Conservation (phyloP, 192 early-diverging fungal genomes). For the Allomyces macrogynus region DNA sequence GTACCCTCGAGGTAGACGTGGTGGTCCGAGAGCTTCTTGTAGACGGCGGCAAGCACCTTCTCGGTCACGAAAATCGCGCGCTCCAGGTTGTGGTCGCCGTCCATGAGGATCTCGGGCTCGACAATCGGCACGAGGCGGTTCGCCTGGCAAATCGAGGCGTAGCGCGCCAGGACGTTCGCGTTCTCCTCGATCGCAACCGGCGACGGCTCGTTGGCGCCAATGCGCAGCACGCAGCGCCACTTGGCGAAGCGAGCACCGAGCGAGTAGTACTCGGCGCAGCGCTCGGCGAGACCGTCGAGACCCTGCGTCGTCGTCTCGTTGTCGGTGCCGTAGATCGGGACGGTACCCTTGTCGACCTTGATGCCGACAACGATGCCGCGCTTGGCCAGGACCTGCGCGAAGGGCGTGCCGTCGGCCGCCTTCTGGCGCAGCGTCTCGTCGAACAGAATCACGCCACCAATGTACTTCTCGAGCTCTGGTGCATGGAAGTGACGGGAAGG, state of each 20-base stretch:
- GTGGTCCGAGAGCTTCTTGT: constrained; percentile 16
- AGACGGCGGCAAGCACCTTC: constrained; percentile 17
- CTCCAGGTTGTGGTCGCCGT: constrained; percentile 21
- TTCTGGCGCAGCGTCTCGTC: constrained; percentile 24
- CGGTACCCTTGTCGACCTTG: constrained; percentile 24
- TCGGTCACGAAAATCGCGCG: constrained; percentile 14
- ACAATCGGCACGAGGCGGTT: constrained; percentile 23
- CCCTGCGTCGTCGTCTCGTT: constrained; percentile 21
- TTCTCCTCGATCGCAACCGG: constrained; percentile 15
- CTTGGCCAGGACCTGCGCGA: constrained; percentile 15
- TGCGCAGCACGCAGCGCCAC: constrained; percentile 22
- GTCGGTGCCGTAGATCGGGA: constrained; percentile 17
- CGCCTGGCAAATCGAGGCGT: constrained; percentile 19
- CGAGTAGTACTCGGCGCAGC: constrained; percentile 18
- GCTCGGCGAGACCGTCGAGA: constrained; percentile 16
- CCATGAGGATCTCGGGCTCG: constrained; percentile 25
- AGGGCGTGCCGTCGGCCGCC: constrained; percentile 14
- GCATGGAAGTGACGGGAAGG: not conserved
- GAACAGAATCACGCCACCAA: constrained; percentile 21
- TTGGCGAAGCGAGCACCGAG: constrained; percentile 23
- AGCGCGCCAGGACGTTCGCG: constrained; percentile 22
- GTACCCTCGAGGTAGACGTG: constrained; percentile 21
- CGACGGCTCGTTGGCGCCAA: constrained; percentile 11
- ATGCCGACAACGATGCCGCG: constrained; percentile 18
- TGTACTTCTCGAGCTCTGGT: constrained; percentile 12